A percentile compares a stretch with the other conserved stretches of the same genome.
Conservation (phyloP, 2,329 filamentous ascomycete genomes). For the Venturia pyrina region DNA sequence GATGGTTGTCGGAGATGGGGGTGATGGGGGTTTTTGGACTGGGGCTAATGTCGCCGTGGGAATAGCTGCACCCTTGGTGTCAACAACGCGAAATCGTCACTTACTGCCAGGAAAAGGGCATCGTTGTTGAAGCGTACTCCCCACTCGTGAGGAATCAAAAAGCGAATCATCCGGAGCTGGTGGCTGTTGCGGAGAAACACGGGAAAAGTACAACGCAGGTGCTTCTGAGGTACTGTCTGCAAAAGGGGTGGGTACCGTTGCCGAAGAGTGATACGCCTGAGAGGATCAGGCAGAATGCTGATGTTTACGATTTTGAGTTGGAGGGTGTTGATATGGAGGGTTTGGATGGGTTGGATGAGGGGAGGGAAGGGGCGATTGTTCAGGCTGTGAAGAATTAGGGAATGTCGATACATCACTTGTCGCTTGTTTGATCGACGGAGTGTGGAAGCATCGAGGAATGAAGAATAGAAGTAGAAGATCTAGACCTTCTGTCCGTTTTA, state of each 20-base stretch:
- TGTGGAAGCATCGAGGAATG: too few species aligned
- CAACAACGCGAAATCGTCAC: slow-evolving; percentile 64
- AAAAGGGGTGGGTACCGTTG: slow-evolving; percentile 44
- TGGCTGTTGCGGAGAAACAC: slow-evolving; percentile 42
- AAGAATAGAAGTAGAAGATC: too few species aligned
- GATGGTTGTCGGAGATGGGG: not conserved
- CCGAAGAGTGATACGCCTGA: slow-evolving; percentile 52
- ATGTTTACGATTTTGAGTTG: slow-evolving; percentile 51
- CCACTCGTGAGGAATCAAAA: slow-evolving; percentile 37
- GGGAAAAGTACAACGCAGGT: slow-evolving; percentile 45
- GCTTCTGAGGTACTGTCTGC: slow-evolving; percentile 50
- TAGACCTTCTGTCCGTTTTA: too few species aligned
- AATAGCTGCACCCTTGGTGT: slow-evolving; percentile 63
- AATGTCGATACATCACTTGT: too few species aligned
- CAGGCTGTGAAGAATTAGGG: not conserved
- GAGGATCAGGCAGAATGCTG: slow-evolving; percentile 50
- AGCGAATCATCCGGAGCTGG: slow-evolving; percentile 37
- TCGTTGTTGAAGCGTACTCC: slow-evolving; percentile 62
- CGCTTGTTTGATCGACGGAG: too few species aligned
- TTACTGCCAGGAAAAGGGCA: slow-evolving; percentile 56
- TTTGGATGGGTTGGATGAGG: slow-evolving; percentile 42
- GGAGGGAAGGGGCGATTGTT: not conserved
- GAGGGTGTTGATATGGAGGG: slow-evolving; percentile 46
- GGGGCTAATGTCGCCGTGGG: slow-evolving; percentile 26
- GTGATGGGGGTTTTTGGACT: slow-evolving; percentile 49